Percentiles rank a stretch among this genome's conserved stretches.
These are phyloP conservation scores for Parvularia atlantis DNA, from an alignment of 78 protist species.

Conservation along the genomic window DNA sequence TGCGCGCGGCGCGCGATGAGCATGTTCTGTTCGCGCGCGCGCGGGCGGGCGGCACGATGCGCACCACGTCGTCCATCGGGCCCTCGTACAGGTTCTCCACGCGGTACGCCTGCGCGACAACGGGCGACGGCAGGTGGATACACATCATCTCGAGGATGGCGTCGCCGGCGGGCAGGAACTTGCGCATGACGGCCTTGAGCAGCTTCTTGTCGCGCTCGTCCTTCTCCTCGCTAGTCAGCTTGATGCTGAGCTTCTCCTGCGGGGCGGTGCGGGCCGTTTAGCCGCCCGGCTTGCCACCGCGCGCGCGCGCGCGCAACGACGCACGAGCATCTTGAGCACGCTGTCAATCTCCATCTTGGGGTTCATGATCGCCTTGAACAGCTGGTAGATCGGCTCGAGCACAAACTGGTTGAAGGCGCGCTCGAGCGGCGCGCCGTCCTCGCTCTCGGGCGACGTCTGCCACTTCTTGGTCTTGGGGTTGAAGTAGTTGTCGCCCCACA, in stretches of 20 bases:
- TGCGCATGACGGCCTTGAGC: conserved; percentile 91
- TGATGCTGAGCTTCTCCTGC: conserved; percentile 50
- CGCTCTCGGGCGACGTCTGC: conserved; percentile 26
- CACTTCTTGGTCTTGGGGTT: conserved; percentile 84
- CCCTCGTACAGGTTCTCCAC: conserved; percentile 87
- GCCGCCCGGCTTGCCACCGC: too few species aligned
- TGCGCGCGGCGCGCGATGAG: too few species aligned
- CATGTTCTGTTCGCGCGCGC: too few species aligned
- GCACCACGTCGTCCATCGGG: conserved; percentile 88
- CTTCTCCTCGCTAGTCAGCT: conserved; percentile 71
- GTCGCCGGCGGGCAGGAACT: conserved; percentile 96
- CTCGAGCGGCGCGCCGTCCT: conserved; percentile 48
- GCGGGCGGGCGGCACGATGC: too few species aligned
- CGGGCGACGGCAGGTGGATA: conserved; percentile 94
- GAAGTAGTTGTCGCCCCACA: conserved; percentile 99
- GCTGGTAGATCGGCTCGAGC: conserved; percentile 90
- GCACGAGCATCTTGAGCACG: conserved; percentile 33
- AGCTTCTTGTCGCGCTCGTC: conserved; percentile 71
- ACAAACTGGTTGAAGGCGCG: conserved; percentile 94
- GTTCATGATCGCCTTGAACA: conserved; percentile 79
- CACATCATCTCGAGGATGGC: conserved; percentile 95
- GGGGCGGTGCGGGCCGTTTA: too few species aligned
- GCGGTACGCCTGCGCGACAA: conserved; percentile 94
- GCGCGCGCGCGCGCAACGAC: too few species aligned
- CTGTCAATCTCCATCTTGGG: conserved; percentile 62